These are phyloP conservation scores for Phytophthora crassamura DNA, from an alignment of 352 stramenopile species.

Conservation along the genomic window DNA sequence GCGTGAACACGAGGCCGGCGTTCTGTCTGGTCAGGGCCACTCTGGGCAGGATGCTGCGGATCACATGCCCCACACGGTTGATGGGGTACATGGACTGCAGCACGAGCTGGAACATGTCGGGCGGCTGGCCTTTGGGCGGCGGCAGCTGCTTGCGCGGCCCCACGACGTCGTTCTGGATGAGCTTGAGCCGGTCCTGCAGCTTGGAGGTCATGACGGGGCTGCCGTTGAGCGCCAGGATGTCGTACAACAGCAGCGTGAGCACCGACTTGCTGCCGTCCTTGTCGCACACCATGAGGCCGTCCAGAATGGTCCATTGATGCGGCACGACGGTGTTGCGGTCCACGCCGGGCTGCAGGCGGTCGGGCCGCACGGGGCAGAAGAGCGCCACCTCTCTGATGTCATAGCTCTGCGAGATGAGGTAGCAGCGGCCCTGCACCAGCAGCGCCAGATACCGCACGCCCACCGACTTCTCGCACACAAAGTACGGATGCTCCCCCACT, in stretches of 20 bases:
- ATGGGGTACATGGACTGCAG: slow-evolving; percentile 88
- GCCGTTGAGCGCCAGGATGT: slow-evolving; percentile 88
- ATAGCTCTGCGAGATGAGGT: slow-evolving; percentile 86
- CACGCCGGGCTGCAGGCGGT: slow-evolving; percentile 74
- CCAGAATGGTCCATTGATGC: slow-evolving; percentile 90
- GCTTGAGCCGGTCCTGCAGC: slow-evolving; percentile 85
- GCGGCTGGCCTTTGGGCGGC: slow-evolving; percentile 75
- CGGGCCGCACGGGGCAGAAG: slow-evolving; percentile 80
- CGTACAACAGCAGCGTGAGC: slow-evolving; percentile 84
- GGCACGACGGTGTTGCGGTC: slow-evolving; percentile 77
- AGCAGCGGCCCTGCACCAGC: slow-evolving; percentile 81
- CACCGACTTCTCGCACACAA: slow-evolving; percentile 84
- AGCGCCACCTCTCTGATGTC: slow-evolving; percentile 82
- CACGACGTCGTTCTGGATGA: slow-evolving; percentile 92
- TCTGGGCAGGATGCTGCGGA: slow-evolving; percentile 74
- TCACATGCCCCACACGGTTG: slow-evolving; percentile 78
- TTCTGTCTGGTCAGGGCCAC: slow-evolving; percentile 83
- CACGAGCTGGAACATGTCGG: slow-evolving; percentile 84
- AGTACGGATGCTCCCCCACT: slow-evolving; percentile 83
- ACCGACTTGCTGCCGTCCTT: slow-evolving; percentile 76
- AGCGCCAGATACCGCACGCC: slow-evolving; percentile 81
- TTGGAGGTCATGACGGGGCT: slow-evolving; percentile 86
- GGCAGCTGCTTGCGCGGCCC: slow-evolving; percentile 79
- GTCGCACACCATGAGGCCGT: slow-evolving; percentile 83
- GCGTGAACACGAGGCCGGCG: slow-evolving; percentile 79